A percentile compares a stretch with the other conserved stretches of the same genome.
Conservation (phyloP, 2,329 filamentous ascomycete species). For the Cladophialophora yegresii region DNA sequence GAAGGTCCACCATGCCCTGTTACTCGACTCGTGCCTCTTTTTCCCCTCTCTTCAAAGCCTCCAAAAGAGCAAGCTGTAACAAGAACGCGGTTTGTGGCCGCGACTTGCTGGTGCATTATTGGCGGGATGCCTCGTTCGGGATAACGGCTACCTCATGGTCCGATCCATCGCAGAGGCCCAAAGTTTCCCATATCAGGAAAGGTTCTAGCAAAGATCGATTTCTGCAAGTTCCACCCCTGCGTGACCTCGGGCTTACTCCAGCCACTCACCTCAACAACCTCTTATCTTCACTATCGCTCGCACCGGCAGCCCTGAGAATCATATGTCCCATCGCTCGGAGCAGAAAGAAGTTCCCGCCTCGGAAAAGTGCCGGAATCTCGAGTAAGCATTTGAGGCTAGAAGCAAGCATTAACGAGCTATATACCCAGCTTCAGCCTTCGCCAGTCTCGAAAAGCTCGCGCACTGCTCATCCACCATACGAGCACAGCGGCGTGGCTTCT, state of each 20-base stretch:
- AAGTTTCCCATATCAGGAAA: slow-evolving; percentile 3
- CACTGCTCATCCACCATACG: background rate
- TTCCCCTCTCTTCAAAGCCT: background rate
- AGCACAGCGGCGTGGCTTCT: background rate
- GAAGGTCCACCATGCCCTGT: background rate
- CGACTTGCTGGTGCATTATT: background rate
- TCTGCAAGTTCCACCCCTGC: background rate
- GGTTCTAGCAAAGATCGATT: slow-evolving; percentile 1
- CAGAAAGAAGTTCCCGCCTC: slow-evolving; percentile 12
- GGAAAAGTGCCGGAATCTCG: slow-evolving; percentile 1
- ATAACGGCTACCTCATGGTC: background rate
- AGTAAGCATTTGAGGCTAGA: background rate
- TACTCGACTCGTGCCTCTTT: background rate
- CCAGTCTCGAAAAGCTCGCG: background rate
- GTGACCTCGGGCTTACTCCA: slow-evolving; percentile 10
- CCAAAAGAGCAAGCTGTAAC: background rate
- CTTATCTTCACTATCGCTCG: slow-evolving; percentile 18
- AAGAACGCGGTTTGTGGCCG: background rate
- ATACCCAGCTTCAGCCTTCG: slow-evolving; percentile 2
- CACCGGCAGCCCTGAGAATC: slow-evolving; percentile 5
- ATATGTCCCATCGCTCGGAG: background rate
- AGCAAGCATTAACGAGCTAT: slow-evolving; percentile 7
- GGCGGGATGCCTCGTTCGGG: background rate
- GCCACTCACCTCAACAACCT: slow-evolving; percentile 3
- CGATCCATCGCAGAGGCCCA: slow-evolving; percentile 1